phyloP scores from a whole-genome alignment of 257 asterid genomes.

The Solanum gandarillasii region DNA sequence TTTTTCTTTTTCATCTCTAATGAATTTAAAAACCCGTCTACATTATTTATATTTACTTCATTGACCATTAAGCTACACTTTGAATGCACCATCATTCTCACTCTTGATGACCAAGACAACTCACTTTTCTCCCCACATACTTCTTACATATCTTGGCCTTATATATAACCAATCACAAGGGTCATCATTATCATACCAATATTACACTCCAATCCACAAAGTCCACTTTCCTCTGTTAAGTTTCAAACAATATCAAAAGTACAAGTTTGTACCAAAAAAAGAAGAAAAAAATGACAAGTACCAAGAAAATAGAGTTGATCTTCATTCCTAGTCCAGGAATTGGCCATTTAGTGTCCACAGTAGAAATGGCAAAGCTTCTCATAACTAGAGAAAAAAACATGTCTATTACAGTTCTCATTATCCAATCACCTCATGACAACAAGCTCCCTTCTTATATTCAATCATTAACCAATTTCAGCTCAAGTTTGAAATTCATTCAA shows the following conservation, averaged over 20 bases:
- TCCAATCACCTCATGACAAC: conserved; percentile 19
- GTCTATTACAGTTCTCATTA: conserved; percentile 32
- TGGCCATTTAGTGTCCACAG: conserved; percentile 48
- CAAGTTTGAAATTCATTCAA: conserved; percentile 7
- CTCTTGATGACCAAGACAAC: not conserved
- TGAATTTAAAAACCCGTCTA: not conserved
- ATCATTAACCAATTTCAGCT: conserved; percentile 10
- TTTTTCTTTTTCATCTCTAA: not conserved
- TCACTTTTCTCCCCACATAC: not conserved
- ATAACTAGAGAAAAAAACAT: conserved; percentile 23
- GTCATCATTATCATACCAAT: not conserved
- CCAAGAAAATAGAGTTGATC: conserved; percentile 20
- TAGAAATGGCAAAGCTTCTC: conserved; percentile 47
- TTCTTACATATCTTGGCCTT: not conserved
- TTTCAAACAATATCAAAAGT: not conserved
- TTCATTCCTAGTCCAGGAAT: conserved; percentile 55
- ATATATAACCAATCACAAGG: not conserved
- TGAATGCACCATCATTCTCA: not conserved
- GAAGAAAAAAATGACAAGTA: not conserved
- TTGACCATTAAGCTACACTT: not conserved
- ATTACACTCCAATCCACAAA: not conserved
- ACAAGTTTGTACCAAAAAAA: not conserved
- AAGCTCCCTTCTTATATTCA: not conserved
- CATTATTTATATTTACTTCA: not conserved
- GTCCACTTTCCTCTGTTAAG: not conserved